Evolutionary conservation across 345 rosid genomes (phyloP).

Genomic region (Euphorbia lathyris): DNA sequence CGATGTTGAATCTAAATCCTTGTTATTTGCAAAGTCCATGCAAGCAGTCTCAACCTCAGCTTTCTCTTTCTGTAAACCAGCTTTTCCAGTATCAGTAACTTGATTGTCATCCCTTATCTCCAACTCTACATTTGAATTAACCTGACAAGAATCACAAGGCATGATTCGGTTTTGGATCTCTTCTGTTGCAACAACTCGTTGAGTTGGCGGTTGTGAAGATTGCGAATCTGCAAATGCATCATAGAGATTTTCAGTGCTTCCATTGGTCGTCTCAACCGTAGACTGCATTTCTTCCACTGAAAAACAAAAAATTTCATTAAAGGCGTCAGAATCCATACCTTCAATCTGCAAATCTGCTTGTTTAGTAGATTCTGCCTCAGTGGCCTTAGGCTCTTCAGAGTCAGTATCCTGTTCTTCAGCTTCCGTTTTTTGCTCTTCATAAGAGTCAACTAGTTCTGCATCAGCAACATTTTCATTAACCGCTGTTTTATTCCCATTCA

Average conservation of each 20-base stretch:
- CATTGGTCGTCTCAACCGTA: constrained; percentile 27
- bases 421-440: constrained; percentile 37
- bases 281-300: constrained; percentile 40
- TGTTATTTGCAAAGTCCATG: constrained; percentile 14
- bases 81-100: constrained; percentile 19
- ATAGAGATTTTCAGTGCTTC: constrained; percentile 38
- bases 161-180: too few species aligned
- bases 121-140: constrained; percentile 16
- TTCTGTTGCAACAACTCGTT: constrained; percentile 28
- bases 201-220: constrained; percentile 27
- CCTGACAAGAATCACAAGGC: too few species aligned
- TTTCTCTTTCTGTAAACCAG: constrained; percentile 14
- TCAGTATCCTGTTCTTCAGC: constrained; percentile 35
- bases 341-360: constrained; percentile 24
- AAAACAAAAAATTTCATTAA: constrained; percentile 40
- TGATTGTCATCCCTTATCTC: constrained; percentile 18
- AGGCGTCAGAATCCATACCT: constrained; percentile 56
- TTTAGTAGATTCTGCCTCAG: constrained; percentile 25
- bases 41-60: constrained; percentile 6
- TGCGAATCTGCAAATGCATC: constrained; percentile 41
- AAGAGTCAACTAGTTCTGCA: constrained; percentile 30
- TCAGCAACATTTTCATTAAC: constrained; percentile 27
- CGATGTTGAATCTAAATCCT: constrained; percentile 11
- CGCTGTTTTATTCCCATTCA: constrained; percentile 14
- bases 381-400: constrained; percentile 22